Conservation (phyloP, 345 rosid species). For the Euphorbia peplus region DNA sequence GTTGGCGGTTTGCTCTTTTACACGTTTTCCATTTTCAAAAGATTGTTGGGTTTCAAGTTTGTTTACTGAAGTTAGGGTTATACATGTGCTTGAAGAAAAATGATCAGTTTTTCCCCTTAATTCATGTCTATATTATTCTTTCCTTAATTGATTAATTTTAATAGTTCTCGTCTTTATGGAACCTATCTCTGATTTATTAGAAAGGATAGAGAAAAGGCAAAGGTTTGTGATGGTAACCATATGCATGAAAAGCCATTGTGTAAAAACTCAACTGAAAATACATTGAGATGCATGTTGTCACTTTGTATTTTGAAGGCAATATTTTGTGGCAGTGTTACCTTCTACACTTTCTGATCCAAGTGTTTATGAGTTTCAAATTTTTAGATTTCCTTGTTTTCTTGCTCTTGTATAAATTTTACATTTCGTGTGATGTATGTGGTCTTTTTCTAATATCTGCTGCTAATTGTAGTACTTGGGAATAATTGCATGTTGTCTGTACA, state of each 20-base stretch:
- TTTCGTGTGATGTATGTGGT: not conserved
- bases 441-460: not conserved
- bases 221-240: not conserved
- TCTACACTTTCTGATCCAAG: not conserved
- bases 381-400: not conserved
- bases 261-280: not conserved
- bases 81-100: not conserved
- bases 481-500: slow-evolving; percentile 27
- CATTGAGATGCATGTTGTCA: not conserved
- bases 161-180: not conserved
- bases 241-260: not conserved
- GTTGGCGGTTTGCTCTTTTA: not conserved
- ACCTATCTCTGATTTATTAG: not conserved
- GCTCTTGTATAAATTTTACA: not conserved
- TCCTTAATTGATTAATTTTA: not conserved
- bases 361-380: not conserved
- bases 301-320: not conserved
- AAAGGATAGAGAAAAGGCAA: not conserved
- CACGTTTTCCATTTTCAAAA: not conserved
- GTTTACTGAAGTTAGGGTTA: not conserved
- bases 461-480: not conserved
- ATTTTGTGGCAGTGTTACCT: not conserved
- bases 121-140: not conserved
- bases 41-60: not conserved
- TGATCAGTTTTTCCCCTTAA: not conserved